These are phyloP conservation scores for Aspergillus sp. DNA, from an alignment of 2,329 filamentous ascomycete species.

Conservation along the genomic window DNA sequence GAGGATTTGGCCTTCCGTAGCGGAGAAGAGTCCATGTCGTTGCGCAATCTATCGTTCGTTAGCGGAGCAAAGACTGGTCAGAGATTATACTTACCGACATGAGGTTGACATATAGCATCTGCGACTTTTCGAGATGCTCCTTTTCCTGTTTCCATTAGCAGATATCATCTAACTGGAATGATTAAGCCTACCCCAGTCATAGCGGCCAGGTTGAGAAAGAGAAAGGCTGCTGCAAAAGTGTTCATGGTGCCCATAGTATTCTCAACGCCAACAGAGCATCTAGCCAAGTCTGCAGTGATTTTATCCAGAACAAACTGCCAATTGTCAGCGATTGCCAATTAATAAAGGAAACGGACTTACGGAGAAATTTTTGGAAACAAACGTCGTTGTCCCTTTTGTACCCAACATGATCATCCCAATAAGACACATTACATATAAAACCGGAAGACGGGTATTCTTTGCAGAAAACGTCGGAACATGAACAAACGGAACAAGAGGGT, in stretches of 20 bases:
- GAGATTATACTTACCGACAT: constrained; percentile 37
- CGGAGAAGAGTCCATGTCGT: constrained; percentile 52
- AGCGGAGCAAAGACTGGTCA: background rate
- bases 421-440: constrained; percentile 54
- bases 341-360: constrained; percentile 21
- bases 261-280: constrained; percentile 41
- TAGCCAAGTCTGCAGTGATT: constrained; percentile 44
- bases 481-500: constrained; percentile 54
- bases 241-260: constrained; percentile 45
- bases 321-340: constrained; percentile 7
- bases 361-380: constrained; percentile 49
- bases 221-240: constrained; percentile 48
- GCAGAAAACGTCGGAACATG: constrained; percentile 55
- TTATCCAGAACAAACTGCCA: constrained; percentile 35
- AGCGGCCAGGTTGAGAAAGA: constrained; percentile 51
- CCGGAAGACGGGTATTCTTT: constrained; percentile 46
- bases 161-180: background rate
- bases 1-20: constrained; percentile 45
- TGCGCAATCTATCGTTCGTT: constrained; percentile 40
- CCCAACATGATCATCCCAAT: constrained; percentile 54
- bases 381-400: constrained; percentile 52
- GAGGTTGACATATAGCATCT: constrained; percentile 53
- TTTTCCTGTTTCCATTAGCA: constrained; percentile 32
- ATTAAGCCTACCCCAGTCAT: constrained; percentile 42
- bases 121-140: constrained; percentile 47